Evolutionary conservation across 805 yeast genomes (phyloP).

Genomic region (Candida pini): DNA sequence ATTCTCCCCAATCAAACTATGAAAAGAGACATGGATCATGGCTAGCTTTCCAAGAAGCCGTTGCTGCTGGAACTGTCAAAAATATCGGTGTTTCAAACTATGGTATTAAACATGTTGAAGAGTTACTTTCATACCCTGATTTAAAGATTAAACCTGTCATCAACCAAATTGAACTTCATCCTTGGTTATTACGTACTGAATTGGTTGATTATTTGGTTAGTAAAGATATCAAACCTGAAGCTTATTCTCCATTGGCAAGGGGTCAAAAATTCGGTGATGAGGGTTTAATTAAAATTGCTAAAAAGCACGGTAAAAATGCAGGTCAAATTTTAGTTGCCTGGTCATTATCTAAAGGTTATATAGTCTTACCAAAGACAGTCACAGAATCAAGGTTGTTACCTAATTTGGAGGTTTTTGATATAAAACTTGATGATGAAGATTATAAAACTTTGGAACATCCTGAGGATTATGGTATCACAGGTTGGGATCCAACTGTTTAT

Average conservation of each 20-base stretch:
- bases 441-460: slow-evolving; percentile 27
- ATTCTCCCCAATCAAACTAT: slow-evolving; percentile 44
- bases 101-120: slow-evolving; percentile 51
- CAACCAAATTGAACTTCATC: slow-evolving; percentile 47
- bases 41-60: slow-evolving; percentile 52
- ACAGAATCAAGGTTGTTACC: slow-evolving; percentile 31
- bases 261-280: slow-evolving; percentile 43
- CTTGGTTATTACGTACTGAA: slow-evolving; percentile 42
- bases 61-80: slow-evolving; percentile 42
- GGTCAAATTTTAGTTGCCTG: slow-evolving; percentile 64
- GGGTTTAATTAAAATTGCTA: slow-evolving; percentile 37
- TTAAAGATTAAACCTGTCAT: slow-evolving; percentile 39
- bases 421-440: slow-evolving; percentile 35
- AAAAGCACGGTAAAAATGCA: slow-evolving; percentile 41
- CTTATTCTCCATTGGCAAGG: slow-evolving; percentile 62
- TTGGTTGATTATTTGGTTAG: slow-evolving; percentile 38
- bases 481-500: slow-evolving; percentile 19
- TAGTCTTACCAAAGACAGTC: slow-evolving; percentile 34
- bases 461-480: slow-evolving; percentile 11
- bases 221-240: slow-evolving; percentile 48
- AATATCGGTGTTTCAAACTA: slow-evolving; percentile 63
- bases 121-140: slow-evolving; percentile 41
- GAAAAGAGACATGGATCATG: slow-evolving; percentile 44
- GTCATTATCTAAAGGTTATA: slow-evolving; percentile 59
- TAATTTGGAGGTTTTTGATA: slow-evolving; percentile 37